These are phyloP conservation scores for Suhomyces kunorum DNA, from an alignment of 1,139 yeast species.

Conservation along the genomic window DNA sequence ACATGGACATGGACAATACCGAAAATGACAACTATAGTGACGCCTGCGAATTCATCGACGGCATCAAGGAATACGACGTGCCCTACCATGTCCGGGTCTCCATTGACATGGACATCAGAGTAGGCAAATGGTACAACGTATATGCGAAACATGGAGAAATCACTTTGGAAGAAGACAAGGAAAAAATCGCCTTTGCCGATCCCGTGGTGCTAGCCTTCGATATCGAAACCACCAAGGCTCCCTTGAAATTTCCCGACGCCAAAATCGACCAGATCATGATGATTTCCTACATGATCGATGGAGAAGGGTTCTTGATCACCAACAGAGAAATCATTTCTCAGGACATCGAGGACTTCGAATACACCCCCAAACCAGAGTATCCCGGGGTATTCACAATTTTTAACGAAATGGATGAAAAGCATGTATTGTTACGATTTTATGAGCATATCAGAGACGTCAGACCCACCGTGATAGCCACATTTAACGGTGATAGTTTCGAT, in stretches of 20 bases:
- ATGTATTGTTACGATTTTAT: constrained; percentile 71
- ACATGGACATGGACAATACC: constrained; percentile 16
- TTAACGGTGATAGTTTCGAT: constrained; percentile 98
- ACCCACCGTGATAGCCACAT: constrained; percentile 96
- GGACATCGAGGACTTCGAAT: constrained; percentile 95
- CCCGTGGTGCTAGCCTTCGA: constrained; percentile 97
- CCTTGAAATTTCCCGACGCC: constrained; percentile 93
- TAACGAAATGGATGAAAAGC: constrained; percentile 85
- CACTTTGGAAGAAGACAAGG: constrained; percentile 60
- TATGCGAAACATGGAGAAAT: constrained; percentile 61
- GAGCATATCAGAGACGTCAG: constrained; percentile 85
- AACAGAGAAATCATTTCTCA: constrained; percentile 92
- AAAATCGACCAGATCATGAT: constrained; percentile 95
- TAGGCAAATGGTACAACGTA: constrained; percentile 95
- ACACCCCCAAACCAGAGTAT: constrained; percentile 95
- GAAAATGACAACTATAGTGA: constrained; percentile 38
- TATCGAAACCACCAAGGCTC: constrained; percentile 96
- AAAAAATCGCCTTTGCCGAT: constrained; percentile 91
- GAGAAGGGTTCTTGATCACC: constrained; percentile 91
- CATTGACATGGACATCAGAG: constrained; percentile 80
- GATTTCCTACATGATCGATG: constrained; percentile 99
- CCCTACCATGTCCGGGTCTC: constrained; percentile 96
- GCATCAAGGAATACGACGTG: constrained; percentile 90
- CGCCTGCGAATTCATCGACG: constrained; percentile 68
- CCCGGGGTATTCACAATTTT: constrained; percentile 89